phyloP scores from a whole-genome alignment of 2,329 filamentous ascomycete species.

The Pseudogymnoascus sp. region DNA sequence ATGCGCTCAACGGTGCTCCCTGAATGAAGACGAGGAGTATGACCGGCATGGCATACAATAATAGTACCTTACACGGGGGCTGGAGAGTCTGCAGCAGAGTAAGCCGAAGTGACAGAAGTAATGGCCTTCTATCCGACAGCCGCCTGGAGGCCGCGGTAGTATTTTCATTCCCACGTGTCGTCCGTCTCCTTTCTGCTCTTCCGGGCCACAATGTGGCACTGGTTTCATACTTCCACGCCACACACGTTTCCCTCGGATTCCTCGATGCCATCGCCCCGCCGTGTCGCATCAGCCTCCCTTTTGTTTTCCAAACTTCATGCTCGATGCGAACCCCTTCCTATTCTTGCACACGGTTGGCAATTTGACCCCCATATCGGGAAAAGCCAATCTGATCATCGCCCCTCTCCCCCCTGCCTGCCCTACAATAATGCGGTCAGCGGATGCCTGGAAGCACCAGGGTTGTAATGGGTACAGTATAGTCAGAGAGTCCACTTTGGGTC shows the following conservation, averaged over 20 bases:
- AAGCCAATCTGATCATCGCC: slow-evolving; percentile 8
- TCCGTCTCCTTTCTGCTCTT: not conserved
- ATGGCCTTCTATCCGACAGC: slow-evolving; percentile 1
- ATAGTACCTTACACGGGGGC: not conserved
- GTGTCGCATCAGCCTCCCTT: slow-evolving; percentile 6
- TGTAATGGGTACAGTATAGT: slow-evolving; percentile 5
- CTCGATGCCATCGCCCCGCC: slow-evolving; percentile 1
- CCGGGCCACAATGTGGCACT: not conserved
- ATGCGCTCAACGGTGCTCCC: not conserved
- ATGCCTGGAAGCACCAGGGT: not conserved
- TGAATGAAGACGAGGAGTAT: not conserved
- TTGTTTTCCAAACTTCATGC: slow-evolving; percentile 2
- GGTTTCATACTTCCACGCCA: slow-evolving; percentile 6
- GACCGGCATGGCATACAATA: not conserved
- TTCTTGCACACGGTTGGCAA: not conserved
- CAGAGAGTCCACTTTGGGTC: not conserved
- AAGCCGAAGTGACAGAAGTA: not conserved
- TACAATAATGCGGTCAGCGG: slow-evolving; percentile 5
- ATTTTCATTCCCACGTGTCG: not conserved
- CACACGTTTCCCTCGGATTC: not conserved
- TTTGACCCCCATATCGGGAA: slow-evolving; percentile 8
- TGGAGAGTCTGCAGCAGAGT: not conserved
- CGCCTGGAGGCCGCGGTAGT: slow-evolving; percentile 7
- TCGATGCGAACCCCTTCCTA: not conserved
- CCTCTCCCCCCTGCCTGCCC: slow-evolving; percentile 2